Evolutionary conservation across 2,329 filamentous ascomycete genomes (phyloP).

Genomic region (Tolypocladium tropicale): DNA sequence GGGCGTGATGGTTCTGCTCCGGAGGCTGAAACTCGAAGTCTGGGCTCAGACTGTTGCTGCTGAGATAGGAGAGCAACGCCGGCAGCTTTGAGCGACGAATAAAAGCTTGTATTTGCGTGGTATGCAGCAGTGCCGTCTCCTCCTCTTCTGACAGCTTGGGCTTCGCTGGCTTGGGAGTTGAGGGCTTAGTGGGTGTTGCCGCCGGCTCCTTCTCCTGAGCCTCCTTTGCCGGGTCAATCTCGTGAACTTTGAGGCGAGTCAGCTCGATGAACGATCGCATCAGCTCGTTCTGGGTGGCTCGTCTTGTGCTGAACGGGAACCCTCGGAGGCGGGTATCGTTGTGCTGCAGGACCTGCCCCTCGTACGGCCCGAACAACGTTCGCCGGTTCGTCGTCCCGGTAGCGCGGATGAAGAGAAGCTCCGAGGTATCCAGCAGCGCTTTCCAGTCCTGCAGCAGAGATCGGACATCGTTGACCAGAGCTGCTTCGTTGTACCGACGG

Average conservation of each 20-base stretch:
- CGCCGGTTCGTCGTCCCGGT: constrained; percentile 78
- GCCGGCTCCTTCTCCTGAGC: constrained; percentile 30
- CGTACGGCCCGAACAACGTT: constrained; percentile 85
- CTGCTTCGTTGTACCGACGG: constrained; percentile 88
- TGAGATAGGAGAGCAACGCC: constrained; percentile 73
- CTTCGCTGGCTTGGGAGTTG: constrained; percentile 39
- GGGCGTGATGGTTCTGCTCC: constrained; percentile 66
- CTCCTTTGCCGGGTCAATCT: constrained; percentile 58
- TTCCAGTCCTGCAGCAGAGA: constrained; percentile 78
- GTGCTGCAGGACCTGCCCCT: constrained; percentile 69
- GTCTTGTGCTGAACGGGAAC: constrained; percentile 86
- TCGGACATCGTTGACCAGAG: constrained; percentile 79
- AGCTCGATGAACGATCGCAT: constrained; percentile 93
- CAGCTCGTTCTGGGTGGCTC: constrained; percentile 87
- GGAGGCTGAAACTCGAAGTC: constrained; percentile 67
- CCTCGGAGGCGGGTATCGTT: constrained; percentile 74
- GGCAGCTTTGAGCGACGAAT: constrained; percentile 86
- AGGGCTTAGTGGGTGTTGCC: constrained; percentile 21
- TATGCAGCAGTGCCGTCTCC: constrained; percentile 72
- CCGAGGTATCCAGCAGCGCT: constrained; percentile 68
- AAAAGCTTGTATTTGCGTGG: constrained; percentile 77
- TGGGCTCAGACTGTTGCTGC: constrained; percentile 59
- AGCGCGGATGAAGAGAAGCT: constrained; percentile 81
- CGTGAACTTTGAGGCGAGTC: constrained; percentile 76
- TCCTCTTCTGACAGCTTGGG: constrained; percentile 72